Conservation (phyloP, 2,329 filamentous ascomycete species). For the Xylariales sp. region DNA sequence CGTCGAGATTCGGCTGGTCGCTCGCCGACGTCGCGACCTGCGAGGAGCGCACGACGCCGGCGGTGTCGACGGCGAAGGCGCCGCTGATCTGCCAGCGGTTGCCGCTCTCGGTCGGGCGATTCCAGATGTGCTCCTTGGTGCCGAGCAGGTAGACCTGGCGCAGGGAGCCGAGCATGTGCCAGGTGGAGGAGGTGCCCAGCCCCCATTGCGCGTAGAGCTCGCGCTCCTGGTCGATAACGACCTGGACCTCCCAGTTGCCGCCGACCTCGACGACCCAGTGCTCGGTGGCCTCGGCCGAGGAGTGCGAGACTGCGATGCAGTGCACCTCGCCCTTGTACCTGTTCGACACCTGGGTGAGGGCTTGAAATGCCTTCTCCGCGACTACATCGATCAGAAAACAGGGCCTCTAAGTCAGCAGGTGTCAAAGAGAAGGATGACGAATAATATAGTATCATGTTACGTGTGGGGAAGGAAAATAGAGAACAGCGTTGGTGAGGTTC, state of each 20-base stretch:
- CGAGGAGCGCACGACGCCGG: constrained; percentile 38
- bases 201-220: constrained; percentile 63
- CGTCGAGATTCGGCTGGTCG: constrained; percentile 40
- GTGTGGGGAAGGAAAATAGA: no score
- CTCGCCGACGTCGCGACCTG: constrained; percentile 40
- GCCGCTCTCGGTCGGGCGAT: constrained; percentile 60
- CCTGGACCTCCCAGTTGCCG: constrained; percentile 51
- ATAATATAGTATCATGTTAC: no score
- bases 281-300: constrained; percentile 45
- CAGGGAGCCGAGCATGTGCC: constrained; percentile 59
- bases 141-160: constrained; percentile 54
- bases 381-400: no score
- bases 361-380: constrained; percentile 62
- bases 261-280: constrained; percentile 53
- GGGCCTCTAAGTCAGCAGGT: no score
- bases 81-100: constrained; percentile 66
- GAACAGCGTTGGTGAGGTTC: no score
- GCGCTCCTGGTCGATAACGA: constrained; percentile 58
- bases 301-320: constrained; percentile 62
- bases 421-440: no score
- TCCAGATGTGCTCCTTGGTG: constrained; percentile 61
- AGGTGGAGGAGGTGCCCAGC: constrained; percentile 54
- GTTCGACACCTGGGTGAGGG: constrained; percentile 47
- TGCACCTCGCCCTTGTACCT: constrained; percentile 42
- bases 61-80: constrained; percentile 56